Conservation (phyloP, 2,329 filamentous ascomycete genomes). For the Colletotrichum sp. region DNA sequence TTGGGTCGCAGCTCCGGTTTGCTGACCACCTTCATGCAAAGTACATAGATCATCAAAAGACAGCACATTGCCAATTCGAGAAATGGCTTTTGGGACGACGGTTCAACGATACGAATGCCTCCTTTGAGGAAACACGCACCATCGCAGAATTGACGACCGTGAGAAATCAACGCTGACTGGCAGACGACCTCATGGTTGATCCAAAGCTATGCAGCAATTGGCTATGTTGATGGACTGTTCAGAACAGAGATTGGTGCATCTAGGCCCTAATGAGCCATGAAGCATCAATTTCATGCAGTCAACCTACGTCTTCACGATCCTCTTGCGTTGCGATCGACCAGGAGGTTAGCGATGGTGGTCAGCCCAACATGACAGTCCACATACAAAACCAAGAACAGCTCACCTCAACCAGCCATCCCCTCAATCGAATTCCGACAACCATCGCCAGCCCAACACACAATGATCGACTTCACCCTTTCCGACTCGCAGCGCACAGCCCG, state of each 20-base stretch:
- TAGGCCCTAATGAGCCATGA: not conserved
- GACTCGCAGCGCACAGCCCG: not conserved
- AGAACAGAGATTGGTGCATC: not conserved
- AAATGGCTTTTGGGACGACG: not conserved
- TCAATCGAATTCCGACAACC: no score
- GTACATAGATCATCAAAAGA: not conserved
- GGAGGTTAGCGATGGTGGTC: not conserved
- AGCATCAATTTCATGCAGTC: not conserved
- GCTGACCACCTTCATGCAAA: not conserved
- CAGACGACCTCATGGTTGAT: not conserved
- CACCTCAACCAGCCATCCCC: not conserved
- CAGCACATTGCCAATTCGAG: not conserved
- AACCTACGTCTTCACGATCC: not conserved
- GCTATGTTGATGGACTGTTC: not conserved
- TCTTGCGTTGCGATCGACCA: not conserved
- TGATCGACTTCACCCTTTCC: not conserved
- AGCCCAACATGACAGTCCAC: not conserved
- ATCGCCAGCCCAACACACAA: not conserved
- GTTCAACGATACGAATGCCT: not conserved
- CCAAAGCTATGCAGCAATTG: not conserved
- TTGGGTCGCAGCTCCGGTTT: not conserved
- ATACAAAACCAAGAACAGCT: not conserved
- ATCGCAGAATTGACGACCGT: accelerated
- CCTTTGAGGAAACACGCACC: not conserved
- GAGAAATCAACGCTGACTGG: not conserved